Evolutionary conservation across 768 basidiomycete genomes (phyloP), one percentile per base, ranked within the genome.

Genomic region (Termitomyces sp.): DNA sequence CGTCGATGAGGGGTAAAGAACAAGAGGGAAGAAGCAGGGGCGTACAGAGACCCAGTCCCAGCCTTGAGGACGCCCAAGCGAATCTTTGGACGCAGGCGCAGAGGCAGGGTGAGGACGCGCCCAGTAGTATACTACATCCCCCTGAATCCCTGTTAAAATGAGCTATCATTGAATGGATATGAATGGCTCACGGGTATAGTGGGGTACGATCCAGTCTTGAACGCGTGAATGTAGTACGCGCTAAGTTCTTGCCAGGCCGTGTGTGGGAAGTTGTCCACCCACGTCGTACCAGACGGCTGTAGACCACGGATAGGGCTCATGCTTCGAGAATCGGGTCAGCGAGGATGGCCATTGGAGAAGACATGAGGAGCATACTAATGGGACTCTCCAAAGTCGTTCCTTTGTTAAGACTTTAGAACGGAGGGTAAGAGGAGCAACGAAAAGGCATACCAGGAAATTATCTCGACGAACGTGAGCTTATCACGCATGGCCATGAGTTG

Each of bases 301-400:
- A 70, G 71, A 4, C 76, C 82, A 48, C 82, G 81, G 64, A 88
- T 74, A 4, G 88, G 85, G 12, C 87, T 86, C 64, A 77, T 76
- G 72, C 80, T 82, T 55, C 12, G 30, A 42, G n/a, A 33, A 30
- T 13, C 12, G 7, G 30, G 1, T 46, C 33, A 36, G 34, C 26
- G 26, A 12, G 33, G n/a, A 10, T n/a, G 3, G 34, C 18, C 20
- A 12, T 18, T n/a, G 24, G 24, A 5, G 4, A 14, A 14, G 48
- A 12, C 18, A 27, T 26, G 27, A 43, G 12, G 32, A 18, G 63
- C 76, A 49, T 64, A 81, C 79, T 92, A 90, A 65, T 86, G 82
- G 0, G 87, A 87, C 73, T 92, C 90, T 62, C 88, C 88, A 62
- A 78, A 91, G 67, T 91, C 87, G 71, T 92, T 92, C 79, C 81